Conservation (phyloP, 2,329 filamentous ascomycete species). For the Aspergillus sclerotialis region DNA sequence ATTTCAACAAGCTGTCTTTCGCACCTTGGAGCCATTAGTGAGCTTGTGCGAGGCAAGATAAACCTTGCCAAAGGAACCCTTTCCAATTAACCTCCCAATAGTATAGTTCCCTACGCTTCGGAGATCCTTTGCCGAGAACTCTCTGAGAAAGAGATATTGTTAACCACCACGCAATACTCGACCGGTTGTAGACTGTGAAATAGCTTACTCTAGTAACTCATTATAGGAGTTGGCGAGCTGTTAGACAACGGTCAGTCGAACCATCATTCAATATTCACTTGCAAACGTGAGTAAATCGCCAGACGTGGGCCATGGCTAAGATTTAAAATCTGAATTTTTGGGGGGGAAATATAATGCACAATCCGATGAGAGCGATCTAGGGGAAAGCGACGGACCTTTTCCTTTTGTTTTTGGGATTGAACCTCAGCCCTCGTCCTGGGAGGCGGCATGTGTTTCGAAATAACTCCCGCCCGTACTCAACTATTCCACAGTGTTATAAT, state of each 20-base stretch:
- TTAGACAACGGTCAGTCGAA: conserved; percentile 15
- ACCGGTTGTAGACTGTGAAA: background rate
- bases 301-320: background rate
- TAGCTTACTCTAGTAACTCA: conserved; percentile 80
- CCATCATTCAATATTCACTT: conserved; percentile 2
- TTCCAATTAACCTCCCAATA: conserved; percentile 85
- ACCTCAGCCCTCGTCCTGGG: conserved; percentile 42
- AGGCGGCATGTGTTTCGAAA: conserved; percentile 38
- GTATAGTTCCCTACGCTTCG: conserved; percentile 92
- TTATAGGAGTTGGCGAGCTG: conserved; percentile 96
- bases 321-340: too few relatives aligned
- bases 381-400: conserved; percentile 45
- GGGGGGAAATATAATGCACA: too few relatives aligned
- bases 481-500: conserved; percentile 15
- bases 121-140: conserved; percentile 88
- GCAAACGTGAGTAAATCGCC: background rate
- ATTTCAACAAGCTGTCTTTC: too few relatives aligned
- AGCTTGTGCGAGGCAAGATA: conserved; percentile 95
- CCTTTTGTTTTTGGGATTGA: conserved; percentile 53
- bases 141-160: conserved; percentile 55
- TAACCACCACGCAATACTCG: conserved; percentile 6
- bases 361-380: too few relatives aligned
- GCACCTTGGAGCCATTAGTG: conserved; percentile 93
- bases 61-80: conserved; percentile 97
- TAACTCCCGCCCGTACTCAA: conserved; percentile 18